A percentile compares a stretch with the other conserved stretches of the same genome.
Conservation (phyloP, 768 basidiomycete species). For the Auricularia sp. region DNA sequence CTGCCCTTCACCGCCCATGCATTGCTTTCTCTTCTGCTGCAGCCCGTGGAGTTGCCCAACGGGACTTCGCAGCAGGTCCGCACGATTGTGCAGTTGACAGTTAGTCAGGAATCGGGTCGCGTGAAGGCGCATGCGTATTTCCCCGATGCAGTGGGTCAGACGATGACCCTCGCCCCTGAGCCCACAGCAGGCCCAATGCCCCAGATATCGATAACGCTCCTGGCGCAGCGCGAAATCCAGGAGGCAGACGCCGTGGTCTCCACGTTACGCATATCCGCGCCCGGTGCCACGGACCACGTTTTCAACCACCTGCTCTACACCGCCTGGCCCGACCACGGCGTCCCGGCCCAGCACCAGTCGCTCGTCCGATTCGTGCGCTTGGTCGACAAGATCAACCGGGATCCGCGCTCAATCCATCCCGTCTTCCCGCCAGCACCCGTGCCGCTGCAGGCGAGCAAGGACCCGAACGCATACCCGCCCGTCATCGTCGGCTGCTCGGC, state of each 20-base stretch:
- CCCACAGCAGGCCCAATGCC: slow-evolving; percentile 41
- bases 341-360: slow-evolving; percentile 59
- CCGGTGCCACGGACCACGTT: slow-evolving; percentile 24
- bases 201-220: slow-evolving; percentile 49
- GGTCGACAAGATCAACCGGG: slow-evolving; percentile 55
- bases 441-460: not conserved
- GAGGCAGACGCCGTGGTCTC: slow-evolving; percentile 55
- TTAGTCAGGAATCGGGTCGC: slow-evolving; percentile 54
- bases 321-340: slow-evolving; percentile 80
- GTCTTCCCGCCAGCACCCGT: slow-evolving; percentile 4
- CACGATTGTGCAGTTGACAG: slow-evolving; percentile 78
- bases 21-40: slow-evolving; percentile 62
- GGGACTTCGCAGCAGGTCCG: slow-evolving; percentile 32
- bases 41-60: slow-evolving; percentile 29
- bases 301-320: slow-evolving; percentile 63
- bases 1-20: slow-evolving; percentile 58
- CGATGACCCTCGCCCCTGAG: slow-evolving; percentile 21
- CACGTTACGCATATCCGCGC: slow-evolving; percentile 40
- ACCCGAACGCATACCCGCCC: slow-evolving; percentile 54
- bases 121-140: slow-evolving; percentile 76
- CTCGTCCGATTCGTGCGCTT: slow-evolving; percentile 53
- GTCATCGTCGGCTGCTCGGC: slow-evolving; percentile 80
- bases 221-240: slow-evolving; percentile 33
- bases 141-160: slow-evolving; percentile 46
- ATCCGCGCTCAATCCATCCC: slow-evolving; percentile 24